Conservation (phyloP, 2,329 filamentous ascomycete genomes). For the Pseudogymnoascus sp. region DNA sequence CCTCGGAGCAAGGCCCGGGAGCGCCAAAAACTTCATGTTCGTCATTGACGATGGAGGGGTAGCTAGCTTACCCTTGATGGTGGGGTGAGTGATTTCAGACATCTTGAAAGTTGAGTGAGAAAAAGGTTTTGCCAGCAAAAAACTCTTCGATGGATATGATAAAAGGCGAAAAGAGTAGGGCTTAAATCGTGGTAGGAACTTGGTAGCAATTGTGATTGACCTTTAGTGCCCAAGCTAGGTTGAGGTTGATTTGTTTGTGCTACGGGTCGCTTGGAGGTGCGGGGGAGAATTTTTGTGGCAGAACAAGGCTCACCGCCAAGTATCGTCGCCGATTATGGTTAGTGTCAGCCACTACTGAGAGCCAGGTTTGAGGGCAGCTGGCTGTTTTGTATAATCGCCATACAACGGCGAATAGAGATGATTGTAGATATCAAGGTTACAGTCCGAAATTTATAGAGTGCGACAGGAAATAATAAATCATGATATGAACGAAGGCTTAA, state of each 20-base stretch:
- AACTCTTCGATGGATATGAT: background rate
- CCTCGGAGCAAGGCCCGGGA: background rate
- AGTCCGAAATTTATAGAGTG: background rate
- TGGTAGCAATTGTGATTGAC: constrained; percentile 7
- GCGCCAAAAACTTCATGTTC: background rate
- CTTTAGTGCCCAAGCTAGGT: background rate
- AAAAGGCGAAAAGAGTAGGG: background rate
- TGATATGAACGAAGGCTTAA: background rate
- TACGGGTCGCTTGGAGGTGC: constrained; percentile 1
- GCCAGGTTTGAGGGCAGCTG: background rate
- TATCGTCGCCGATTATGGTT: background rate
- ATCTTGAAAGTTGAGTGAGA: constrained; percentile 29
- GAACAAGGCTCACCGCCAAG: background rate
- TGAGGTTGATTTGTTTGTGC: constrained; percentile 3
- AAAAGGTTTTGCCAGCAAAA: background rate
- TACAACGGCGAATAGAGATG: too few relatives aligned
- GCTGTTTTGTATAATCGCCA: background rate
- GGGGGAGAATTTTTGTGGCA: constrained; percentile 8
- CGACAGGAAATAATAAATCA: background rate
- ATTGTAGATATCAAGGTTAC: background rate
- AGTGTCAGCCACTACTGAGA: background rate
- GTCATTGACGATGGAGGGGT: constrained; percentile 17
- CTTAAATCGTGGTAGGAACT: background rate
- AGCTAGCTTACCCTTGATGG: constrained; percentile 46
- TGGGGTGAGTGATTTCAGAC: constrained; percentile 47